Percentiles rank a stretch among this genome's conserved stretches.
Conservation (phyloP, 2,329 filamentous ascomycete species). For the Daldinia sp. region DNA sequence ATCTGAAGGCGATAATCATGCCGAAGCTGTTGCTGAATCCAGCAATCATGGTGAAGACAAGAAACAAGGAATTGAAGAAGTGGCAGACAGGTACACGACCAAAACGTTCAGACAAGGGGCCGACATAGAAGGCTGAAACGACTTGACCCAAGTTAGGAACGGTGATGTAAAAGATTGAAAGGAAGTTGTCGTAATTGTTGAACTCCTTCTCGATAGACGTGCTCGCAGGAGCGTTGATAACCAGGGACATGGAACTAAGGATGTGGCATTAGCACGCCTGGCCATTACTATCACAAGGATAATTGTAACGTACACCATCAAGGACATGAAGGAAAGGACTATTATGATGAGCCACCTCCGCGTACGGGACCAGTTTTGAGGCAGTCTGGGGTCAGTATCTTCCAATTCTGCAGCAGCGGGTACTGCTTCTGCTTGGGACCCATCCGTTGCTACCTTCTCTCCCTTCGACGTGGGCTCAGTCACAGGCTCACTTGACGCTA, state of each 20-base stretch:
- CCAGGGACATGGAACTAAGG: conserved; percentile 3
- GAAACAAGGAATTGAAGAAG: conserved; percentile 5
- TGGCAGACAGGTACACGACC: not conserved
- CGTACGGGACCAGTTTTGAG: not conserved
- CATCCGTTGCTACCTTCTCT: conserved; percentile 7
- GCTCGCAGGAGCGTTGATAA: conserved; percentile 7
- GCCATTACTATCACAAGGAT: conserved; percentile 2
- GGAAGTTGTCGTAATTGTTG: conserved; percentile 7
- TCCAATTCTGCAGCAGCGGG: conserved; percentile 5
- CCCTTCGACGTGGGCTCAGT: conserved; percentile 2
- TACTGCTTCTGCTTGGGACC: not conserved
- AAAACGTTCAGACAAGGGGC: conserved; percentile 1
- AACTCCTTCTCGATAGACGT: conserved; percentile 7
- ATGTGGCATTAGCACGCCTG: conserved; percentile 2
- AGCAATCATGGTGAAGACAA: conserved; percentile 1
- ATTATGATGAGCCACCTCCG: conserved; percentile 2
- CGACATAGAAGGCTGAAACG: conserved; percentile 2
- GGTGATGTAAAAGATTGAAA: conserved; percentile 1
- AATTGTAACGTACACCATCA: conserved; percentile 2
- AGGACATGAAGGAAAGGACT: not conserved
- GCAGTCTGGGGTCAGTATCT: conserved; percentile 9
- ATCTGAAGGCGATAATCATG: conserved; percentile 1
- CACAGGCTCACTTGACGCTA: conserved; percentile 7
- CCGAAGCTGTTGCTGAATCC: conserved; percentile 4
- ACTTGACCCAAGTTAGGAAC: conserved; percentile 5